Percentiles rank a stretch among this genome's conserved stretches.
These are phyloP conservation scores for Dothidotthia symphoricarpi DNA, from an alignment of 2,329 filamentous ascomycete species.

Conservation along the genomic window DNA sequence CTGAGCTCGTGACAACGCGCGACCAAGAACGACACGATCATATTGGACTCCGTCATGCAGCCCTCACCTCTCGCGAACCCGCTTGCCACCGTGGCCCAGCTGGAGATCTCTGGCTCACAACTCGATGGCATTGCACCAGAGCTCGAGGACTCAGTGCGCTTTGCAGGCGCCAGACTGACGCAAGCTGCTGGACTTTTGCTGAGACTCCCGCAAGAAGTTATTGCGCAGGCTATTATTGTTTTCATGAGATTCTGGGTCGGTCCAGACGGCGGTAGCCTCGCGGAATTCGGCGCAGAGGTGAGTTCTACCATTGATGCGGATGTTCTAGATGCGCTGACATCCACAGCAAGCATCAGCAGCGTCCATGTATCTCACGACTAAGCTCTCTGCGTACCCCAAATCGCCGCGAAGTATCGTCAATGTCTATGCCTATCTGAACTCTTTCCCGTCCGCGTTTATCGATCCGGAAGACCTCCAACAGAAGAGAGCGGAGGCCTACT, in stretches of 20 bases:
- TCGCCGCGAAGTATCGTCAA: slow-evolving; percentile 79
- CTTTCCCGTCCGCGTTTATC: slow-evolving; percentile 58
- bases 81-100: slow-evolving; percentile 68
- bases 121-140: slow-evolving; percentile 61
- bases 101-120: slow-evolving; percentile 58
- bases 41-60: slow-evolving; percentile 22
- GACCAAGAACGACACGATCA: neutral
- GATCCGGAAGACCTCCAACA: slow-evolving; percentile 31
- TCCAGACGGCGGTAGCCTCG: slow-evolving; percentile 50
- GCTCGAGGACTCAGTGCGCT: slow-evolving; percentile 69
- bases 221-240: slow-evolving; percentile 79
- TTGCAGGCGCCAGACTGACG: slow-evolving; percentile 69
- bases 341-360: slow-evolving; percentile 76
- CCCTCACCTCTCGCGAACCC: slow-evolving; percentile 60
- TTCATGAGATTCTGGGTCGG: slow-evolving; percentile 78
- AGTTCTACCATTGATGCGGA: slow-evolving; percentile 24
- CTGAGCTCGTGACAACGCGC: too few relatives aligned
- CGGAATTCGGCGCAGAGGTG: slow-evolving; percentile 58
- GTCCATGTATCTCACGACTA: slow-evolving; percentile 75
- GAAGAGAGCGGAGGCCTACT: slow-evolving; percentile 42
- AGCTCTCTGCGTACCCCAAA: slow-evolving; percentile 74
- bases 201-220: slow-evolving; percentile 78
- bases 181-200: slow-evolving; percentile 80
- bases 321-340: slow-evolving; percentile 9
- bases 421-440: slow-evolving; percentile 78